These are phyloP conservation scores for Nigrospora osmanthi DNA, from an alignment of 2,329 filamentous ascomycete species.

Conservation along the genomic window DNA sequence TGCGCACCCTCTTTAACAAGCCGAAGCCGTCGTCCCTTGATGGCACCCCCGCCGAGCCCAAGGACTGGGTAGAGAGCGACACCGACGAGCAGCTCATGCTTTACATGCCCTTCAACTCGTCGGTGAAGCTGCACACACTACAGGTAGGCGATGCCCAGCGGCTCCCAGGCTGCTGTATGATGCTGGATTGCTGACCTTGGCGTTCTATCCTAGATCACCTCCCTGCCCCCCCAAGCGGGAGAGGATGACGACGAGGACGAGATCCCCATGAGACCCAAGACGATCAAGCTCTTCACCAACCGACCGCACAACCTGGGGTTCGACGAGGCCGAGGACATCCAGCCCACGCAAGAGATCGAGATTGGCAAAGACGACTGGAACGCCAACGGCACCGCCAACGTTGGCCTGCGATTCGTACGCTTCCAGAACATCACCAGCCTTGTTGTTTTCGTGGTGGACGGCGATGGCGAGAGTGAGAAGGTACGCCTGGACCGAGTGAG, in stretches of 20 bases:
- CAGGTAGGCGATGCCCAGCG: constrained; percentile 35
- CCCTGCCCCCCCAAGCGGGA: constrained; percentile 47
- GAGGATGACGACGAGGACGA: constrained; percentile 61
- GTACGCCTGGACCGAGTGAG: constrained; percentile 73
- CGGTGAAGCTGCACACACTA: constrained; percentile 79
- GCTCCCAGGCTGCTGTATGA: neutral
- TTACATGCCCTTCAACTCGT: constrained; percentile 81
- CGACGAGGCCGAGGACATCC: constrained; percentile 83
- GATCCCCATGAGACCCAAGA: constrained; percentile 70
- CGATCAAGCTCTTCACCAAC: constrained; percentile 82
- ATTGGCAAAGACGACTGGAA: constrained; percentile 77
- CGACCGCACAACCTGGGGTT: constrained; percentile 86
- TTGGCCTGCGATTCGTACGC: constrained; percentile 83
- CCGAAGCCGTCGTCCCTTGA: constrained; percentile 55
- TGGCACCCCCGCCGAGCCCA: constrained; percentile 80
- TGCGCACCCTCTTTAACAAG: constrained; percentile 67
- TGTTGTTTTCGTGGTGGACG: constrained; percentile 82
- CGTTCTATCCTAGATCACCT: constrained; percentile 61
- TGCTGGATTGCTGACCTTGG: constrained; percentile 1
- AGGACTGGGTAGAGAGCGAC: constrained; percentile 93
- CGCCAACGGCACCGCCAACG: constrained; percentile 62
- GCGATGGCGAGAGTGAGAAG: constrained; percentile 76
- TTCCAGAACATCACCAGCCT: constrained; percentile 90
- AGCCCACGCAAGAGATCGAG: constrained; percentile 72
- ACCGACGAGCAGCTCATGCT: constrained; percentile 96